Conservation (phyloP, 225 moss, liverwort and hornwort species). For the Bryoerythrophyllum caledonicum region DNA sequence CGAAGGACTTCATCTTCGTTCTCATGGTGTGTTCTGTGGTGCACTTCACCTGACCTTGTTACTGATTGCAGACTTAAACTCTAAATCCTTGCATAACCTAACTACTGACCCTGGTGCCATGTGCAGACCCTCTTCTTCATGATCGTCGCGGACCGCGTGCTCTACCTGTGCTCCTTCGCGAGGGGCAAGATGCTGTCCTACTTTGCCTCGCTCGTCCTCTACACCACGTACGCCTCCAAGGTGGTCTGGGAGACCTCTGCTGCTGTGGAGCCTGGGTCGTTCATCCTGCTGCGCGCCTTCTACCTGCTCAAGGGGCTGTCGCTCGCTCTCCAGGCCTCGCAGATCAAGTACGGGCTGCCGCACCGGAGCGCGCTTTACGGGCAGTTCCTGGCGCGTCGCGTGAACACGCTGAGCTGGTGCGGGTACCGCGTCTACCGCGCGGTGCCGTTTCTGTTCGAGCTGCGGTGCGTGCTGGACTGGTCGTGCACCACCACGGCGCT, state of each 20-base stretch:
- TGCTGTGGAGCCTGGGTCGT: slow-evolving; percentile 23
- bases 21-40: slow-evolving; percentile 44
- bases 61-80: not conserved
- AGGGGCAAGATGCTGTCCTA: slow-evolving; percentile 42
- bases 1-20: slow-evolving; percentile 39
- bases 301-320: slow-evolving; percentile 45
- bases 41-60: not conserved
- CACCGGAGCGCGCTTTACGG: slow-evolving; percentile 47
- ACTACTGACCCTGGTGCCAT: not conserved
- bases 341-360: slow-evolving; percentile 48
- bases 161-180: slow-evolving; percentile 46
- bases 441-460: slow-evolving; percentile 47
- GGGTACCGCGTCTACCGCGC: slow-evolving; percentile 46
- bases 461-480: slow-evolving; percentile 54
- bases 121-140: slow-evolving; percentile 53
- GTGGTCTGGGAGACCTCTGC: slow-evolving; percentile 40
- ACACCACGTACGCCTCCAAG: slow-evolving; percentile 36
- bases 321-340: slow-evolving; percentile 39
- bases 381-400: slow-evolving; percentile 40
- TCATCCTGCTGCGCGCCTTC: slow-evolving; percentile 31
- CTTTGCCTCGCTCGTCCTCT: slow-evolving; percentile 37
- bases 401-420: slow-evolving; percentile 38
- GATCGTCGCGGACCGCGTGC: slow-evolving; percentile 46
- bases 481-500: slow-evolving; percentile 52
- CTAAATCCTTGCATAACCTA: no score